phyloP scores from a whole-genome alignment of 148 eudicot genomes.

The Hydrangea macrophylla region DNA sequence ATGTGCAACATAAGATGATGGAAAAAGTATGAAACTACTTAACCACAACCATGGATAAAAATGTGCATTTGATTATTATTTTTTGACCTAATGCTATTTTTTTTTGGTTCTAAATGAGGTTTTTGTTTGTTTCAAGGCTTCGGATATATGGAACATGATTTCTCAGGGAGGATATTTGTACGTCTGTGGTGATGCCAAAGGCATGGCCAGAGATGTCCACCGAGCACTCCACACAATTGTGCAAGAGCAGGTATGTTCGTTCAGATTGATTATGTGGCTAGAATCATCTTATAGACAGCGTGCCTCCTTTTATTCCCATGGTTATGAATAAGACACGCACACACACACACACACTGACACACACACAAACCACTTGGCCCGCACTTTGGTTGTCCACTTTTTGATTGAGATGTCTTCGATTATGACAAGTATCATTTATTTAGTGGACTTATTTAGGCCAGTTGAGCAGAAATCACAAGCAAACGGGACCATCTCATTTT shows the following conservation, averaged over 20 bases:
- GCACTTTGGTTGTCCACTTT: not conserved
- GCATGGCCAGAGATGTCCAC: constrained; percentile 98
- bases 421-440: not conserved
- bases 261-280: not conserved
- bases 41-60: not conserved
- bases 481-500: not conserved
- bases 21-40: constrained; percentile 49
- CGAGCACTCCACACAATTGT: constrained; percentile 83
- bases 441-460: not conserved
- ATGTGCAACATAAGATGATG: constrained; percentile 90
- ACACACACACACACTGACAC: no score
- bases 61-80: not conserved
- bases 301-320: not conserved
- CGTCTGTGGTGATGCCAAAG: constrained; percentile 98
- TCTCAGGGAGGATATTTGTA: constrained; percentile 81
- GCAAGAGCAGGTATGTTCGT: constrained; percentile 75
- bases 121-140: constrained; percentile 17
- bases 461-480: not conserved
- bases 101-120: no score
- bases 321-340: not conserved
- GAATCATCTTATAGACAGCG: not conserved
- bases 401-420: not conserved
- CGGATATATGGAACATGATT: constrained; percentile 55
- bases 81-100: not conserved
- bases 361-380: not conserved